Percentiles rank a stretch among this genome's conserved stretches.
These are phyloP conservation scores for Puccinia hordei DNA, from an alignment of 1,284 basidiomycete species.

Conservation along the genomic window DNA sequence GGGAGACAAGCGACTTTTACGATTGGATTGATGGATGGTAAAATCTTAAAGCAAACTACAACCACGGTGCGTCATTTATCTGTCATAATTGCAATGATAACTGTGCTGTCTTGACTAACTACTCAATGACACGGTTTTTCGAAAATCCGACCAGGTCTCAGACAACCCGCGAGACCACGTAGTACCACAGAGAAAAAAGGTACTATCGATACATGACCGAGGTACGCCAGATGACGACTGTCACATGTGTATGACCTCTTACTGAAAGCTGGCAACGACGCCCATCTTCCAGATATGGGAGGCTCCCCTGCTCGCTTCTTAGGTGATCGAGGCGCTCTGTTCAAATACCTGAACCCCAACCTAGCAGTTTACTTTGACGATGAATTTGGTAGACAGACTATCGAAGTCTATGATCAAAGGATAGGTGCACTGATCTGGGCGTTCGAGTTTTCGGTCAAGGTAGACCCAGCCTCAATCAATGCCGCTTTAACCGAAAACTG, in stretches of 20 bases:
- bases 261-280: not conserved
- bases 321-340: slow-evolving; percentile 82
- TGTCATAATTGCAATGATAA: not conserved
- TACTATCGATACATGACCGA: slow-evolving; percentile 44
- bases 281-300: slow-evolving; percentile 37
- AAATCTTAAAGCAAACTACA: slow-evolving; percentile 27
- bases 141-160: not conserved
- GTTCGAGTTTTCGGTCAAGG: slow-evolving; percentile 24
- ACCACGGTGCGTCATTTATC: not conserved
- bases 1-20: slow-evolving; percentile 4
- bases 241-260: not conserved
- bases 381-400: slow-evolving; percentile 1
- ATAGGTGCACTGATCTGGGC: slow-evolving; percentile 37
- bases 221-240: not conserved
- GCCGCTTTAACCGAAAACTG: slow-evolving; percentile 80
- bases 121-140: not conserved
- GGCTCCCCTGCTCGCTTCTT: slow-evolving; percentile 75
- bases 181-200: slow-evolving; percentile 2
- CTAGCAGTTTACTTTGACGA: slow-evolving; percentile 67
- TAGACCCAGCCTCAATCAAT: slow-evolving; percentile 34
- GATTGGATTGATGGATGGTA: slow-evolving; percentile 23
- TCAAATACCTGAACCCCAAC: slow-evolving; percentile 91
- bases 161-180: not conserved
- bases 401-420: slow-evolving; percentile 43
- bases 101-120: not conserved